These are phyloP conservation scores for Ophiosphaerella narmari DNA, from an alignment of 2,329 filamentous ascomycete genomes.

Conservation along the genomic window DNA sequence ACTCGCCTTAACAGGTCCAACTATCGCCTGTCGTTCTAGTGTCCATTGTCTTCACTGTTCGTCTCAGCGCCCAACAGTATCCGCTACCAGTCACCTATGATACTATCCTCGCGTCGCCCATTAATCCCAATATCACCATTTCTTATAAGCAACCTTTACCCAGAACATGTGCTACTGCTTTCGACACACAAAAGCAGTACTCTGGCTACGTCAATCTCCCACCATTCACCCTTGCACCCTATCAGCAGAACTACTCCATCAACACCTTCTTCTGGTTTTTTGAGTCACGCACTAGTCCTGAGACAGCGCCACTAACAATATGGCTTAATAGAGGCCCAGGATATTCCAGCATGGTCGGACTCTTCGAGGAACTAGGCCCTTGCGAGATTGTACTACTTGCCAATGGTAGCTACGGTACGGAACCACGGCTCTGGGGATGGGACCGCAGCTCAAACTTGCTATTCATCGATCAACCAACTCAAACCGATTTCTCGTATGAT, in stretches of 20 bases:
- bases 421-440: slow-evolving; percentile 68
- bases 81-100: slow-evolving; percentile 47
- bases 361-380: slow-evolving; percentile 65
- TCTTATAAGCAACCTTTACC: slow-evolving; percentile 66
- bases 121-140: slow-evolving; percentile 67
- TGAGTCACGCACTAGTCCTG: slow-evolving; percentile 59
- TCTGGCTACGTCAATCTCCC: slow-evolving; percentile 68
- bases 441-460: slow-evolving; percentile 64
- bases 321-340: slow-evolving; percentile 71
- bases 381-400: slow-evolving; percentile 50
- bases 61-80: slow-evolving; percentile 47
- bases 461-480: slow-evolving; percentile 68
- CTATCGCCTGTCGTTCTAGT: slow-evolving; percentile 25
- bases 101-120: slow-evolving; percentile 64
- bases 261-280: slow-evolving; percentile 71
- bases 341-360: slow-evolving; percentile 66
- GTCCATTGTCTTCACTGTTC: slow-evolving; percentile 12
- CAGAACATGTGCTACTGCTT: slow-evolving; percentile 68
- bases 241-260: slow-evolving; percentile 61
- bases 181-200: slow-evolving; percentile 69
- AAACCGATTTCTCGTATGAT: slow-evolving; percentile 73
- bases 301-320: slow-evolving; percentile 60
- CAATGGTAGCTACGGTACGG: slow-evolving; percentile 57
- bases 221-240: slow-evolving; percentile 52
- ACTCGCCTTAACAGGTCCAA: slow-evolving; percentile 47